A percentile compares a stretch with the other conserved stretches of the same genome.
These are phyloP conservation scores for Mariannaea sp. DNA, from an alignment of 2,329 filamentous ascomycete species.

Conservation along the genomic window DNA sequence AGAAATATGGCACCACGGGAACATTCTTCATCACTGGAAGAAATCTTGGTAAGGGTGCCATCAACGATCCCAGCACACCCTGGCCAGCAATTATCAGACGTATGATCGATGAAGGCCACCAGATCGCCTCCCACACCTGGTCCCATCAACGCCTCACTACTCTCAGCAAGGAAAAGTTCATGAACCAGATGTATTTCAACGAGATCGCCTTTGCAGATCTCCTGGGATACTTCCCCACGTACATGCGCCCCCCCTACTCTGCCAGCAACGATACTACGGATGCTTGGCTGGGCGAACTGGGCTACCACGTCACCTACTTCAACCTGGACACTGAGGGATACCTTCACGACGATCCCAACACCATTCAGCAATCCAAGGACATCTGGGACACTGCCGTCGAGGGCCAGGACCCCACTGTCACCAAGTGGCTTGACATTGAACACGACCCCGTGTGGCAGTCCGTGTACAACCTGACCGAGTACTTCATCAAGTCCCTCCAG, in stretches of 20 bases:
- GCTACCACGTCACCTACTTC: constrained; percentile 65
- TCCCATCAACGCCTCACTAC: constrained; percentile 50
- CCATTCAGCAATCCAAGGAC: constrained; percentile 52
- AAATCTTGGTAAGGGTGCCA: constrained; percentile 48
- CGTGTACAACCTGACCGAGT: constrained; percentile 49
- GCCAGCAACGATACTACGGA: constrained; percentile 48
- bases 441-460: constrained; percentile 55
- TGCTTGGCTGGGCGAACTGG: constrained; percentile 48
- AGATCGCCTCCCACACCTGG: constrained; percentile 61
- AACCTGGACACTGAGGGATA: constrained; percentile 67
- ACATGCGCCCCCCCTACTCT: constrained; percentile 54
- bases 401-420: constrained; percentile 27
- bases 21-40: constrained; percentile 46
- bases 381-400: constrained; percentile 47
- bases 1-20: constrained; percentile 44
- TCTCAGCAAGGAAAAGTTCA: constrained; percentile 41
- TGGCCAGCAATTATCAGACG: constrained; percentile 47
- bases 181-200: constrained; percentile 48
- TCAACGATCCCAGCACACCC: constrained; percentile 45
- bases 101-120: constrained; percentile 60
- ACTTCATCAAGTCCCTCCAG: constrained; percentile 48
- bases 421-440: constrained; percentile 57
- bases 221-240: constrained; percentile 48
- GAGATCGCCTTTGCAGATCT: constrained; percentile 50
- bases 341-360: constrained; percentile 54